These are phyloP conservation scores for Globisporangium barbulae DNA, from an alignment of 352 stramenopile species.

Conservation along the genomic window DNA sequence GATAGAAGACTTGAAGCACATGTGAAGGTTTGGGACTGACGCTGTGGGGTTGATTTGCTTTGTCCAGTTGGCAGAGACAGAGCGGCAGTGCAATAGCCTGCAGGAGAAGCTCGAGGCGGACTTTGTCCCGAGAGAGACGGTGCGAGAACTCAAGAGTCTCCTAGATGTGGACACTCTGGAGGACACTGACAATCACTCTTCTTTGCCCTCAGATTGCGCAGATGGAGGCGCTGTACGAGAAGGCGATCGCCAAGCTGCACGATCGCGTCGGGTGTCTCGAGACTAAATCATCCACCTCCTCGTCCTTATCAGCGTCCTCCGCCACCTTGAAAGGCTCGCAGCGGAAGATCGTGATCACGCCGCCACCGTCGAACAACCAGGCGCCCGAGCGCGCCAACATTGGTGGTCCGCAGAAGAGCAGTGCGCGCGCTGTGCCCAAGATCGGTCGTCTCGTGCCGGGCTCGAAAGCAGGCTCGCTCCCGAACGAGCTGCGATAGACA, in stretches of 20 bases:
- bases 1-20: background rate
- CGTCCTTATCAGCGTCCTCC: background rate
- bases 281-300: constrained; percentile 21
- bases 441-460: constrained; percentile 57
- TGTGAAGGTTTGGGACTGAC: background rate
- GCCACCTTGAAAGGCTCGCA: constrained; percentile 5
- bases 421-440: constrained; percentile 39
- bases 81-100: constrained; percentile 30
- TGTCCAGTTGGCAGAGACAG: constrained; percentile 27
- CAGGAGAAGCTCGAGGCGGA: constrained; percentile 47
- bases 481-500: constrained; percentile 10
- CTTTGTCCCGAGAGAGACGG: constrained; percentile 49
- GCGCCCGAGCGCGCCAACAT: constrained; percentile 17
- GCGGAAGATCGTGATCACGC: constrained; percentile 24
- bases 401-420: constrained; percentile 6
- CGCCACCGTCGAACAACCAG: constrained; percentile 12
- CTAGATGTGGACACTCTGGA: background rate
- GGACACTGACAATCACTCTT: background rate
- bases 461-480: constrained; percentile 26
- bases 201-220: constrained; percentile 43
- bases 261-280: constrained; percentile 57
- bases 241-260: constrained; percentile 71
- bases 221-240: constrained; percentile 72
- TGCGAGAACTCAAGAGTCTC: constrained; percentile 18
- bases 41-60: background rate